These are phyloP conservation scores for Globisporangium megalacanthum DNA, from an alignment of 352 stramenopile genomes.

Conservation along the genomic window DNA sequence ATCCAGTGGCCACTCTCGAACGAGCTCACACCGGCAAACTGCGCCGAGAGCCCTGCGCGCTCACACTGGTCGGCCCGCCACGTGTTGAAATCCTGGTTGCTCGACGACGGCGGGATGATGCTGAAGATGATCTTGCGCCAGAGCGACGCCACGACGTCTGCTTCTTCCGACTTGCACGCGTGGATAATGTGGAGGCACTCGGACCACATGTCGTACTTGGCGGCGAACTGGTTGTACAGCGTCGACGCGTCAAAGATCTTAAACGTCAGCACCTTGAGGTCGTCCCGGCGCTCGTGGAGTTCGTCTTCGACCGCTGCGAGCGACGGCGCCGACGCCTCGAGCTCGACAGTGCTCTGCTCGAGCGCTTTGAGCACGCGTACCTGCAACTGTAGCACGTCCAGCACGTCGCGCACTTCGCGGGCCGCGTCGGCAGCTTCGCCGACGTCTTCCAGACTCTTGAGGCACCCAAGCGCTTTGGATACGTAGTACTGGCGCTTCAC, in stretches of 20 bases:
- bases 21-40: conserved; percentile 30
- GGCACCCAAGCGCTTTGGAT: conserved; percentile 64
- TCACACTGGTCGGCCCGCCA: conserved; percentile 70
- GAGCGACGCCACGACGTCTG: conserved; percentile 51
- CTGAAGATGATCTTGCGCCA: conserved; percentile 80
- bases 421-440: conserved; percentile 66
- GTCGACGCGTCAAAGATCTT: conserved; percentile 78
- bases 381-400: conserved; percentile 81
- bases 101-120: conserved; percentile 56
- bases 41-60: conserved; percentile 42
- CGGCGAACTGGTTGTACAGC: conserved; percentile 83
- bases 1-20: conserved; percentile 82
- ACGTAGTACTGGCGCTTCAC: conserved; percentile 82
- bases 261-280: conserved; percentile 64
- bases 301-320: conserved; percentile 34
- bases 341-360: conserved; percentile 58
- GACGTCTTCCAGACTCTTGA: conserved; percentile 76
- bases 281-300: conserved; percentile 40
- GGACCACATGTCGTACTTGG: conserved; percentile 84
- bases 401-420: conserved; percentile 70
- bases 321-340: conserved; percentile 39
- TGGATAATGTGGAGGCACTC: conserved; percentile 86
- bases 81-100: conserved; percentile 59
- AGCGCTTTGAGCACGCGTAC: conserved; percentile 76
- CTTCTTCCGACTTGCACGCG: conserved; percentile 78